phyloP scores from a whole-genome alignment of 2,329 filamentous ascomycete species.

The Aspergillus unguis region DNA sequence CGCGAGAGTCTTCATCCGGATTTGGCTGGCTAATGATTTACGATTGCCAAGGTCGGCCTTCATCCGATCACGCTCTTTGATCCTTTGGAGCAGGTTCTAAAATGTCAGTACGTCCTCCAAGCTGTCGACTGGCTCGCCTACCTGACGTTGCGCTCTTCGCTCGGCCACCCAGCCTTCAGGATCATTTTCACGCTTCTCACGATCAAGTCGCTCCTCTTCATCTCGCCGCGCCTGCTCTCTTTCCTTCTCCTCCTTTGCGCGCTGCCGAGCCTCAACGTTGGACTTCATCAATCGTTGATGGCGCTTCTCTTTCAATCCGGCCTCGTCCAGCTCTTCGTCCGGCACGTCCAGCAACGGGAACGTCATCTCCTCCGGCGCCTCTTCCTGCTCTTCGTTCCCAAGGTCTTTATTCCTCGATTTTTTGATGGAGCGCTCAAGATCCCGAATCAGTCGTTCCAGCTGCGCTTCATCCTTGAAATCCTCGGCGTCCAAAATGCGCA shows the following conservation, averaged over 20 bases:
- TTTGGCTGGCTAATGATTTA: slow-evolving; percentile 92
- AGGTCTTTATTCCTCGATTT: slow-evolving; percentile 92
- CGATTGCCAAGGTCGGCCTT: slow-evolving; percentile 95
- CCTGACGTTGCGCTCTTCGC: slow-evolving; percentile 67
- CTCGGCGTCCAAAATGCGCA: slow-evolving; percentile 79
- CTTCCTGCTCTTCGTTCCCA: slow-evolving; percentile 75
- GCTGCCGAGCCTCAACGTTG: slow-evolving; percentile 84
- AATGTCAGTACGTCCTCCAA: slow-evolving; percentile 13
- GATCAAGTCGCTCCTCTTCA: slow-evolving; percentile 79
- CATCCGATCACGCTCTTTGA: slow-evolving; percentile 88
- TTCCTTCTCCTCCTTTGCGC: slow-evolving; percentile 96
- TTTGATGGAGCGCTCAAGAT: slow-evolving; percentile 85
- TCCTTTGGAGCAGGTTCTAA: slow-evolving; percentile 69
- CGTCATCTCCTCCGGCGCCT: slow-evolving; percentile 71
- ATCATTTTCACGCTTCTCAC: slow-evolving; percentile 77
- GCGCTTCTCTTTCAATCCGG: slow-evolving; percentile 83
- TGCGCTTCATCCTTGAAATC: slow-evolving; percentile 89
- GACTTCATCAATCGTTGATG: slow-evolving; percentile 91
- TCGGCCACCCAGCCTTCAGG: slow-evolving; percentile 84
- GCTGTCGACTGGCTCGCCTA: slow-evolving; percentile 20
- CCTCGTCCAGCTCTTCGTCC: slow-evolving; percentile 90
- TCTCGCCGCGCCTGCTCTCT: slow-evolving; percentile 79
- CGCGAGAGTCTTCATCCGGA: slow-evolving; percentile 97
- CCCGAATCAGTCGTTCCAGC: slow-evolving; percentile 78
- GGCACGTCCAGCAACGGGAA: slow-evolving; percentile 87